Evolutionary conservation across 352 stramenopile genomes (phyloP).

Genomic region (Phytophthora cajani): DNA sequence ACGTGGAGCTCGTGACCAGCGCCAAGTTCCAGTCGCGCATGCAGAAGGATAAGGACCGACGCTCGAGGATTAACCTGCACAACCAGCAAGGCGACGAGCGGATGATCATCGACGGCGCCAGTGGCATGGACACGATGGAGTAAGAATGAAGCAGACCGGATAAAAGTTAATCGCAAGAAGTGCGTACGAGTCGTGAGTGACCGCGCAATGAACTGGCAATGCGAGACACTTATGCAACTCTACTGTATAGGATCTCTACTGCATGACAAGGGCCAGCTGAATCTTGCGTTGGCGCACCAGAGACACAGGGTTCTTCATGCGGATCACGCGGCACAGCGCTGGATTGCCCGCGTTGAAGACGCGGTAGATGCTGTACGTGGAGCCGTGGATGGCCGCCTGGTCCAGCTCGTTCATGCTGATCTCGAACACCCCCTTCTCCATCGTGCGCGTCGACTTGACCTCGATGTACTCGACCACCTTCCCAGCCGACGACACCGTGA

Average conservation of each 20-base stretch:
- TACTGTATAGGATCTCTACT: conserved; percentile 42
- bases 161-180: conserved; percentile 6
- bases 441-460: conserved; percentile 87
- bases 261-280: conserved; percentile 81
- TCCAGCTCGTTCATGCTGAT: conserved; percentile 92
- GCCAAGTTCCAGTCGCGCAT: conserved; percentile 77
- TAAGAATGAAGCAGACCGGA: conserved; percentile 22
- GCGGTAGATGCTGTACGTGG: conserved; percentile 84
- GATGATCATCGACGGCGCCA: conserved; percentile 39
- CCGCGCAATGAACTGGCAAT: conserved; percentile 13
- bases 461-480: conserved; percentile 83
- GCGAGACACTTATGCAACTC: neutral
- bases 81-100: conserved; percentile 60
- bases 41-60: conserved; percentile 83
- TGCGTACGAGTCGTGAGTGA: conserved; percentile 9
- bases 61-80: conserved; percentile 50
- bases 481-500: conserved; percentile 58
- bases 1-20: conserved; percentile 84
- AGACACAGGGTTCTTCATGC: conserved; percentile 85
- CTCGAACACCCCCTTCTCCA: conserved; percentile 89
- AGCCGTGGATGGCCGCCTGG: conserved; percentile 78
- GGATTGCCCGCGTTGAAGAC: conserved; percentile 86
- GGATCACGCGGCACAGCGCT: conserved; percentile 74
- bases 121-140: conserved; percentile 67
- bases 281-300: conserved; percentile 87